Evolutionary conservation across 129 eudicot species (phyloP), one percentile per base, ranked within the genome.

Genomic region (Logfia minima): DNA sequence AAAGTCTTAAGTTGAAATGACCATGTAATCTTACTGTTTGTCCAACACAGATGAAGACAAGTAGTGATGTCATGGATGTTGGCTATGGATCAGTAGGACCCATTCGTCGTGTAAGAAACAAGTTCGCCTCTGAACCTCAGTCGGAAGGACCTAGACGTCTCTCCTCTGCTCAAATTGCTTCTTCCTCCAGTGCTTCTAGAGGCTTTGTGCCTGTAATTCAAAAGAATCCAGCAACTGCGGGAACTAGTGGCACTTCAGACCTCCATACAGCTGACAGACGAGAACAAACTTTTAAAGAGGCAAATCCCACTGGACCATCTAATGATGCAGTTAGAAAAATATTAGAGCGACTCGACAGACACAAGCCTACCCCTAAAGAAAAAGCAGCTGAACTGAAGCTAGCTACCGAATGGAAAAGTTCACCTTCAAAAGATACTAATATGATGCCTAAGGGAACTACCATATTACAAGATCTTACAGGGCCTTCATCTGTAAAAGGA

Each of bases 81-180:
- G 83, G 82, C 69, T 84, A 87, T 82, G 92, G 93, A 75, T 84
- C 98, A 19, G 93, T 84, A 79, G 98, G 98, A 18, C 93, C 97
- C 21, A 83, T 93, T 75, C 93, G 96, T 65, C 86, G 93, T 23
- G 74, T 80, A 21, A 80, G 90, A 45, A 85, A 83, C 70, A 93
- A 83, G 34, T 84, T 83, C 72, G 77, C 86, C 22, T 84, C 90
- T 29, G 96, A 84, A 82, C 80, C 84, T 69, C 86, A 66, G 19
- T 77, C 86, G 17, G 82, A 88, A 80, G 87, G 88, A 85, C 84
- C 92, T 53, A 74, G 81, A 68, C 78, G 78, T 64, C 70, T 39
- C n/a, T 76, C 76, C 55, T 67, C 88, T 28, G 75, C 86, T 75
- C 87, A 76, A 23, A 71, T 84, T 14, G 41, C 72, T 71, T 74